phyloP scores from a whole-genome alignment of 805 yeast genomes.

The Maudiozyma pseudohumilis region DNA sequence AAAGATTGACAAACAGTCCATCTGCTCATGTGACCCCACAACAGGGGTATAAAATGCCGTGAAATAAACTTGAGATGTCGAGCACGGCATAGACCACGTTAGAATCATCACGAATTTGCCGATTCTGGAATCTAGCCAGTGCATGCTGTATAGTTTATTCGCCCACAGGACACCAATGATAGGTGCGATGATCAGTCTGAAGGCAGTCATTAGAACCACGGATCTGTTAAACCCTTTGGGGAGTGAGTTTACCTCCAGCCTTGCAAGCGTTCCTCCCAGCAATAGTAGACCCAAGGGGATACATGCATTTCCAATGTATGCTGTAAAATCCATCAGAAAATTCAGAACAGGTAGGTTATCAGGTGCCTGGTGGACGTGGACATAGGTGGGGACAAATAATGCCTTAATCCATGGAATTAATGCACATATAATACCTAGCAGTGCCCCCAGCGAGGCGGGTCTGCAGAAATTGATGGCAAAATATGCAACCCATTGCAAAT shows the following conservation, averaged over 20 bases:
- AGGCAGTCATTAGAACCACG: constrained; percentile 43
- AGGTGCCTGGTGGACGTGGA: constrained; percentile 63
- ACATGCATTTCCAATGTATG: constrained; percentile 75
- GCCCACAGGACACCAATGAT: constrained; percentile 65
- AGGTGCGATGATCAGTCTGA: constrained; percentile 63
- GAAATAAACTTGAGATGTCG: constrained; percentile 78
- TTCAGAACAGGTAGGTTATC: constrained; percentile 77
- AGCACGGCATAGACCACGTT: constrained; percentile 74
- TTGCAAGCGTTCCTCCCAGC: constrained; percentile 80
- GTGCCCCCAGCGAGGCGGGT: constrained; percentile 66
- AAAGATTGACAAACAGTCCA: constrained; percentile 71
- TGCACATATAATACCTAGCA: constrained; percentile 53
- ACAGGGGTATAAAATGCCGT: constrained; percentile 83
- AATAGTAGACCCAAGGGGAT: constrained; percentile 80
- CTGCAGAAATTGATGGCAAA: constrained; percentile 44
- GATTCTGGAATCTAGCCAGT: constrained; percentile 52
- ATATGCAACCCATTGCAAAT: constrained; percentile 29
- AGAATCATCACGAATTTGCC: constrained; percentile 65
- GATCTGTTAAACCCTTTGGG: constrained; percentile 57
- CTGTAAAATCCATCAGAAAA: constrained; percentile 70
- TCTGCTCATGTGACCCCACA: constrained; percentile 41
- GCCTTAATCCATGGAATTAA: constrained; percentile 86
- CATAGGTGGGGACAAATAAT: constrained; percentile 44
- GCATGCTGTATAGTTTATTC: constrained; percentile 48
- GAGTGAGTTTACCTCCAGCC: constrained; percentile 49